Evolutionary conservation across 345 rosid species (phyloP).

Genomic region (Luvunga scandens): DNA sequence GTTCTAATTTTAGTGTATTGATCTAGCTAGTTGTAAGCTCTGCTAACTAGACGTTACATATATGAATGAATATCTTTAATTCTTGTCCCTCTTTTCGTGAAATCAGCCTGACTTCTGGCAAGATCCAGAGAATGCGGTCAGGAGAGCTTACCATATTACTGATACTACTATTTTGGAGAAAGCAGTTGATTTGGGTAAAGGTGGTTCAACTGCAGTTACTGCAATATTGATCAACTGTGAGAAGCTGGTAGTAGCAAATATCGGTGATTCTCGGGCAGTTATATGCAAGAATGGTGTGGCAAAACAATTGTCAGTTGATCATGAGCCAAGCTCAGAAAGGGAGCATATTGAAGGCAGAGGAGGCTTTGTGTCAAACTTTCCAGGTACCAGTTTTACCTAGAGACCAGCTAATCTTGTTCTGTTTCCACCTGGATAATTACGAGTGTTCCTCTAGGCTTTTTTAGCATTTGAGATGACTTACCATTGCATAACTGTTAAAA

Average conservation of each 20-base stretch:
- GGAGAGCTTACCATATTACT: conserved; percentile 65
- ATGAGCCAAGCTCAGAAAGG: conserved; percentile 74
- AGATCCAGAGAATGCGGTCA: conserved; percentile 66
- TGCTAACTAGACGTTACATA: neutral
- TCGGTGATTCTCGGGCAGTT: conserved; percentile 94
- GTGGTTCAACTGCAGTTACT: conserved; percentile 97
- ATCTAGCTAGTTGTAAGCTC: neutral
- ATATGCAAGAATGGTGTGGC: conserved; percentile 67
- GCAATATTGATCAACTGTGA: conserved; percentile 72
- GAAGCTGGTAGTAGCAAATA: conserved; percentile 80
- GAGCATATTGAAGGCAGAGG: conserved; percentile 72
- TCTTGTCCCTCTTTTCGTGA: neutral
- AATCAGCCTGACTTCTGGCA: conserved; percentile 73
- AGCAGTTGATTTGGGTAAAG: conserved; percentile 70
- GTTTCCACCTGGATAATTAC: neutral
- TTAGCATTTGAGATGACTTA: neutral
- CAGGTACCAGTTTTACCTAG: conserved; percentile 44
- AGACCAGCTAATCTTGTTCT: neutral
- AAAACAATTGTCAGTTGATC: conserved; percentile 82
- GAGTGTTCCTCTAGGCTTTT: neutral
- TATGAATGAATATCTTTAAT: neutral
- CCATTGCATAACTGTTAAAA: neutral
- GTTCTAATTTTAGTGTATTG: neutral
- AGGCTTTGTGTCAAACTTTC: conserved; percentile 83
- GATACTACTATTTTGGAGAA: conserved; percentile 63